These are phyloP conservation scores for Elongisporangium anandrum DNA, from an alignment of 352 stramenopile genomes.

Conservation along the genomic window DNA sequence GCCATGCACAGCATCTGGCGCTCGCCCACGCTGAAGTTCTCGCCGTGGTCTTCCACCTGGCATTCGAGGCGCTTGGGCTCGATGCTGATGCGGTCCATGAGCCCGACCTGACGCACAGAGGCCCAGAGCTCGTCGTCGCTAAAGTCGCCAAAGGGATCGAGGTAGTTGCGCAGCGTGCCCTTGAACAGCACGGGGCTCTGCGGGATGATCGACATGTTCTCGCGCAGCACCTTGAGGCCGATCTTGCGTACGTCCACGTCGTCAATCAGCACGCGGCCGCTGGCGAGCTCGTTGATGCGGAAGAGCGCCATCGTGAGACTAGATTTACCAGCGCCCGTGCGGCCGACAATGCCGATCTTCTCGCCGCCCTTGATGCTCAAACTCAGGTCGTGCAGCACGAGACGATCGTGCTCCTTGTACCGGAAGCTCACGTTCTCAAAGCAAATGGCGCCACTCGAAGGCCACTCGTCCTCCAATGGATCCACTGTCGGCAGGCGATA, in stretches of 20 bases:
- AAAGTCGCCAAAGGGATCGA: slow-evolving; percentile 89
- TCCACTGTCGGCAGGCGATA: slow-evolving; percentile 34
- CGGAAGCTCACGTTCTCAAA: slow-evolving; percentile 86
- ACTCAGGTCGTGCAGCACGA: slow-evolving; percentile 37
- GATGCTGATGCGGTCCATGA: slow-evolving; percentile 47
- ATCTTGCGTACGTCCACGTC: slow-evolving; percentile 58
- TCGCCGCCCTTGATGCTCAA: slow-evolving; percentile 22
- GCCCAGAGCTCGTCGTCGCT: slow-evolving; percentile 64
- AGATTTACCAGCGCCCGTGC: neutral
- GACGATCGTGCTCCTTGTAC: slow-evolving; percentile 73
- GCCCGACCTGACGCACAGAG: slow-evolving; percentile 30
- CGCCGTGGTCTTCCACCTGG: slow-evolving; percentile 88
- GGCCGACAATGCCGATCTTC: slow-evolving; percentile 2
- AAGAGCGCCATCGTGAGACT: slow-evolving; percentile 21
- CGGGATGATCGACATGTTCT: slow-evolving; percentile 90
- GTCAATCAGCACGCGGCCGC: slow-evolving; percentile 70
- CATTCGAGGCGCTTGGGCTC: slow-evolving; percentile 53
- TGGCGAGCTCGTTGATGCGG: slow-evolving; percentile 31
- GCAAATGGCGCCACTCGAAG: slow-evolving; percentile 53
- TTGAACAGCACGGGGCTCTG: slow-evolving; percentile 93
- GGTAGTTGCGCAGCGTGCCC: slow-evolving; percentile 86
- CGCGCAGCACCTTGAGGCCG: slow-evolving; percentile 71
- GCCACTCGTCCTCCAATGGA: slow-evolving; percentile 57
- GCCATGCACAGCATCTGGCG: slow-evolving; percentile 93
- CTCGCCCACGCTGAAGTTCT: slow-evolving; percentile 93